A percentile compares a stretch with the other conserved stretches of the same genome.
Evolutionary conservation across 768 basidiomycete species (phyloP).

Genomic region (Crucibulum laeve): DNA sequence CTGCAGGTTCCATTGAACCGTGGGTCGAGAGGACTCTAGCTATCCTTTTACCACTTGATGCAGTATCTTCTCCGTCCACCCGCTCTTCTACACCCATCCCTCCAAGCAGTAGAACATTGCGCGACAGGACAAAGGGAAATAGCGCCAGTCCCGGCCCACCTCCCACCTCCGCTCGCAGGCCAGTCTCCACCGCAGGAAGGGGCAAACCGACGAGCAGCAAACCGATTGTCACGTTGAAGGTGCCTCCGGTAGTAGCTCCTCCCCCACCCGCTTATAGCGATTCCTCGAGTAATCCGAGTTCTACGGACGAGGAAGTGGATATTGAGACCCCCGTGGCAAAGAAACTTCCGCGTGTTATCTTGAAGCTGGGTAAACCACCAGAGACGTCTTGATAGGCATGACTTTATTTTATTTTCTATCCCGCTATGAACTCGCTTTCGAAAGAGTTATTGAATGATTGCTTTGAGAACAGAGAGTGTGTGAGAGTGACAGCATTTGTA

Average conservation of each 20-base stretch:
- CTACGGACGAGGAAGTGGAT: neutral
- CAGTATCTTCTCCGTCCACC: conserved; percentile 14
- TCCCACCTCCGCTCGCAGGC: neutral
- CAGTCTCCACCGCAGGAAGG: neutral
- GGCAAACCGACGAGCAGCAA: neutral
- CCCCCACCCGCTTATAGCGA: neutral
- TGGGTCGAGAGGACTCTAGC: conserved; percentile 60
- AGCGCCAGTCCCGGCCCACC: conserved; percentile 9
- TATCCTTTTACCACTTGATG: conserved; percentile 43
- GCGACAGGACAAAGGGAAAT: conserved; percentile 48
- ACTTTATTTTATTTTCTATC: too few relatives aligned
- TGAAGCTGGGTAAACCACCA: conserved; percentile 25
- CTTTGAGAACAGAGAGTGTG: too few relatives aligned
- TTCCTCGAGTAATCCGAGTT: neutral
- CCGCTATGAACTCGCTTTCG: too few relatives aligned
- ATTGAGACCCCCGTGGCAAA: conserved; percentile 8
- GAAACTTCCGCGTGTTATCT: conserved; percentile 27
- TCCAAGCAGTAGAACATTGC: conserved; percentile 41
- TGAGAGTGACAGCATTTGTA: too few relatives aligned
- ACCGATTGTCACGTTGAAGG: neutral
- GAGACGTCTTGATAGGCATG: neutral
- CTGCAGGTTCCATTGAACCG: conserved; percentile 26
- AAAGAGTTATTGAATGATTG: too few relatives aligned
- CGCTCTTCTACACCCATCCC: conserved; percentile 19
- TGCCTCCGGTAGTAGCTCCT: neutral